Evolutionary conservation across 441 rosid species (phyloP), one percentile per base, ranked within the genome.

Genomic region (Croton laevigatus): DNA sequence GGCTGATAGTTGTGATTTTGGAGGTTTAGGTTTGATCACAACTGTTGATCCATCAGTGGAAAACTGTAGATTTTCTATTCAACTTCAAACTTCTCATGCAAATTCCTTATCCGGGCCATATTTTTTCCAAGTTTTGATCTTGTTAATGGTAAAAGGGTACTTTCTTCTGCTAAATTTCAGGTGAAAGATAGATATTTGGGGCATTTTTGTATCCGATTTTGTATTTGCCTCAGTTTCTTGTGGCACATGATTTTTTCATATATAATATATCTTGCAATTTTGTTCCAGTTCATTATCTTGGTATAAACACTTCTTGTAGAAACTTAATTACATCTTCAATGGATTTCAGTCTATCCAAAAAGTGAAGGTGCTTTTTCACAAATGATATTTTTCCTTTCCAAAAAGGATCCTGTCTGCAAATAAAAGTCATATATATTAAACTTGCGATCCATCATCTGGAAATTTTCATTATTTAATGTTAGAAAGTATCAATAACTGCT

Each of bases 11-110:
- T 93, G 94, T 73, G 78, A 88, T 73, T 93, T 90, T 80, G 91
- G 87, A 44, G 96, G 97, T 3, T 80, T 93, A 75, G 94, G 96
- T 70, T 79, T 93, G 88, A 84, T 93, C 76, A 89, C 97, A 0
- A 85, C 89, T 10, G 94, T 87, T 20, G 91, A 93, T 80, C 97
- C 96, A 8, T 93, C 96, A 6, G 65, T 73, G 55, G 86, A 74
- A 42, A 79, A 67, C 66, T 93, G 94, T 80, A 82, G 88, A 74
- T 93, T 88, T 73, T 44, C 72, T 42, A 70, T 89, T 78, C 86
- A 86, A 64, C 85, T 93, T 44, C 76, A 54, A 34, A 82, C 90
- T 38, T 89, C 96, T 62, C 62, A 48, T 75, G 79, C 94, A 38
- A 40, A 71, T 65, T 45, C 75, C 34, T 63, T 62, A 59, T 46